A percentile compares a stretch with the other conserved stretches of the same genome.
Conservation (phyloP, 2,329 filamentous ascomycete genomes). For the Fusarium miscanthi region DNA sequence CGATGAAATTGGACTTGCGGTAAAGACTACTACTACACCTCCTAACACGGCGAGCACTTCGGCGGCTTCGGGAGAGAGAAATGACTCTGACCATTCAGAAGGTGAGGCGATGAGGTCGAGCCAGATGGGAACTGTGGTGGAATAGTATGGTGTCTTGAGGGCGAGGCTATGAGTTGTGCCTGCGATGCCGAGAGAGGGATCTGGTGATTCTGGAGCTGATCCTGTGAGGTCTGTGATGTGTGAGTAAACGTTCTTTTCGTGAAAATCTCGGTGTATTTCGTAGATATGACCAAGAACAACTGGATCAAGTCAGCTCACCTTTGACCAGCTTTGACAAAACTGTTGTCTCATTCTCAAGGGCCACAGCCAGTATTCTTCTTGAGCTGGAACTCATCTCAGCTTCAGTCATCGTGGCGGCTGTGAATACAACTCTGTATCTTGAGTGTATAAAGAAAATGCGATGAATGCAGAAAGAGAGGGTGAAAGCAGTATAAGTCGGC, state of each 20-base stretch:
- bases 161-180: conserved; percentile 68
- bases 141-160: conserved; percentile 71
- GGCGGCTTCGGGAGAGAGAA: conserved; percentile 68
- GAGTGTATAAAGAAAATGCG: too few relatives aligned
- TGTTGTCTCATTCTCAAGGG: conserved; percentile 58
- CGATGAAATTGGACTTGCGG: conserved; percentile 33
- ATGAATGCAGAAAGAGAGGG: background rate
- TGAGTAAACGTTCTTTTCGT: conserved; percentile 1
- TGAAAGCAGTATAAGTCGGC: background rate
- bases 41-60: conserved; percentile 72
- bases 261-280: background rate
- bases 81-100: conserved; percentile 66
- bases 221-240: conserved; percentile 63
- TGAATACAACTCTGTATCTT: fast-evolving
- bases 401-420: conserved; percentile 30
- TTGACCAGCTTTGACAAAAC: conserved; percentile 63
- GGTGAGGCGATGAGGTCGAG: conserved; percentile 69
- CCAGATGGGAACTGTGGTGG: conserved; percentile 71
- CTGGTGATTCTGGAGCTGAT: conserved; percentile 51
- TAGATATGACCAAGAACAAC: background rate
- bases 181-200: conserved; percentile 59
- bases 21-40: conserved; percentile 62
- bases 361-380: conserved; percentile 68
- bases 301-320: conserved; percentile 52
- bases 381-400: conserved; percentile 36